Percentiles rank a stretch among this genome's conserved stretches.
These are phyloP conservation scores for Pichia thaimueangensis DNA, from an alignment of 805 yeast genomes.

Conservation along the genomic window DNA sequence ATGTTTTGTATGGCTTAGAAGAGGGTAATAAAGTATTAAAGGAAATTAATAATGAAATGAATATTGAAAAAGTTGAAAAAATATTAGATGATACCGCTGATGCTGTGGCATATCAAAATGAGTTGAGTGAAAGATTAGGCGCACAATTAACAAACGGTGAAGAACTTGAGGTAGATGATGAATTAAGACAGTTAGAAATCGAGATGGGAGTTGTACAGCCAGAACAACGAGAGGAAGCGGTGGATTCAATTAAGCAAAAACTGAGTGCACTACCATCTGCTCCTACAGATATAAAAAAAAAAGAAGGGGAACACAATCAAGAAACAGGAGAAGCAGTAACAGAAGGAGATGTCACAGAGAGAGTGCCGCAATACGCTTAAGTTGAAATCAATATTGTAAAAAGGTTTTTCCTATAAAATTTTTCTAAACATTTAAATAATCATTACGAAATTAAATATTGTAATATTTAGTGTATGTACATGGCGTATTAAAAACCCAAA, in stretches of 20 bases:
- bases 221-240: neutral
- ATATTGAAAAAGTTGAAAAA: conserved; percentile 69
- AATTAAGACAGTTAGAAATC: conserved; percentile 43
- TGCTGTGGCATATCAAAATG: conserved; percentile 72
- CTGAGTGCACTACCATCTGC: conserved; percentile 1
- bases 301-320: neutral
- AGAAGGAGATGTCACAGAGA: conserved; percentile 4
- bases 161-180: conserved; percentile 63
- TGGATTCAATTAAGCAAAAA: neutral
- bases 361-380: conserved; percentile 7
- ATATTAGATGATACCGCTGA: conserved; percentile 82
- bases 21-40: conserved; percentile 76
- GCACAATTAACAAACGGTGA: conserved; percentile 36
- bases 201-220: conserved; percentile 31
- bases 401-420: too few species aligned
- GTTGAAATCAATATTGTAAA: too few species aligned
- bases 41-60: conserved; percentile 72
- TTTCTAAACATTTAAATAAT: too few species aligned
- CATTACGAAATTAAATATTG: too few species aligned
- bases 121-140: conserved; percentile 51
- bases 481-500: neutral
- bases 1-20: conserved; percentile 71
- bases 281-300: neutral
- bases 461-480: too few species aligned
- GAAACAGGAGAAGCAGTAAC: conserved; percentile 8